Evolutionary conservation across 306 rosid species (phyloP), one percentile per base, ranked within the genome.

Genomic region (Erythrophleum fordii): DNA sequence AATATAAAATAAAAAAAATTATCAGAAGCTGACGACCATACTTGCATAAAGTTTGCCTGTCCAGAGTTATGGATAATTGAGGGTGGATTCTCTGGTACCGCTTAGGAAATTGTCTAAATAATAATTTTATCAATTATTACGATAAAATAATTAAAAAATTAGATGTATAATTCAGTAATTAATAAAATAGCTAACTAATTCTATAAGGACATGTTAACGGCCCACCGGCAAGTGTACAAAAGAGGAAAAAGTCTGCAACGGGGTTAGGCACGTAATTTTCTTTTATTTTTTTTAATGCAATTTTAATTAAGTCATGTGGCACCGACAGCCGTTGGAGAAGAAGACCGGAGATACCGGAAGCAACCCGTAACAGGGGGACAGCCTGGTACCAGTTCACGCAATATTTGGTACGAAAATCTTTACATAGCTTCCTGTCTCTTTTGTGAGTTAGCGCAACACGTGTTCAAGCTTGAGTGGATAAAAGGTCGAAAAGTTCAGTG

Each of bases 291-390:
- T 39, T 18, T 18, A 18, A 8, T 25, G 11, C 58, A 28, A 29
- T 69, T 53, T 12, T 73, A 53, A 69, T 55, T 34, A 53, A 75
- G 26, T 61, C 41, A 51, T 66, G 83, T 75, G 62, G 81, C 94
- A 87, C 90, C 91, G 91, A 90, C 94, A 88, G 44, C 61, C 58
- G 52, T 25, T 29, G 0, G 35, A 42, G 29, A 16, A 8, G 53
- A 25, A 23, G 34, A 37, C 44, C 42, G 46, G 53, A 41, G 78
- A 67, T 42, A 85, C 87, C 79, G 90, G 70, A 72, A 79, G 73
- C 37, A 48, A 26, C 77, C 83, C 59, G 92, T 82, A 55, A 13
- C 56, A 28, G 49, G 49, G 35, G 71, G 80, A 67, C 91, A 83
- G 89, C 71, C 87, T 86, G 87, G 75, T 3, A 11, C 70, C 86